Evolutionary conservation across 768 basidiomycete genomes (phyloP).

Genomic region (Lenzites betulinus): DNA sequence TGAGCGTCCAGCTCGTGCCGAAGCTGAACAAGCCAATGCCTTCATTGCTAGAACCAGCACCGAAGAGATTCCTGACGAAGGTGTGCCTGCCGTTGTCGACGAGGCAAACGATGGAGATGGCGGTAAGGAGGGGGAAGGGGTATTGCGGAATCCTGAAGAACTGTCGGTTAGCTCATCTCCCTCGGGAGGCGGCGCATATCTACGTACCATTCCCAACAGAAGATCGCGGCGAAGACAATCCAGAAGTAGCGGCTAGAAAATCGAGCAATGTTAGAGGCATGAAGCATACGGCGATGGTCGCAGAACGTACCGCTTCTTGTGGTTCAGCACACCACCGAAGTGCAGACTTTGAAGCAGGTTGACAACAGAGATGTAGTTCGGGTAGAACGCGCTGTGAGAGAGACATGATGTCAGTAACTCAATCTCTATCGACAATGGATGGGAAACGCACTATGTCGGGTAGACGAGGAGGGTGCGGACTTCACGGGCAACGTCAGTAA

Average conservation of each 20-base stretch:
- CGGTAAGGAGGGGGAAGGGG: constrained; percentile 46
- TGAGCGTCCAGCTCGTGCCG: constrained; percentile 52
- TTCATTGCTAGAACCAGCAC: constrained; percentile 53
- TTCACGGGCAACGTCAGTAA: constrained; percentile 14
- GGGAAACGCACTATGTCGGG: constrained; percentile 46
- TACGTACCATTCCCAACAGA: constrained; percentile 46
- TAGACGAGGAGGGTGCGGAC: constrained; percentile 53
- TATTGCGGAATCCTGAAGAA: constrained; percentile 36
- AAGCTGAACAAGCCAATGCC: constrained; percentile 52
- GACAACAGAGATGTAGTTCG: constrained; percentile 52
- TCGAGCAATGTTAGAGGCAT: not conserved
- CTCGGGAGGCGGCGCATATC: not conserved
- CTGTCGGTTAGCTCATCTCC: not conserved
- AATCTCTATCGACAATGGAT: not conserved
- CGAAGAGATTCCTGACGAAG: constrained; percentile 43
- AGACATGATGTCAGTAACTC: not conserved
- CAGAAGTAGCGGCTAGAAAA: constrained; percentile 48
- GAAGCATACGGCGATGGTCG: not conserved
- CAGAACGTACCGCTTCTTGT: constrained; percentile 41
- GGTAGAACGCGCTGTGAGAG: constrained; percentile 47
- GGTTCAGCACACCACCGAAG: constrained; percentile 50
- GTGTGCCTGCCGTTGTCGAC: constrained; percentile 47
- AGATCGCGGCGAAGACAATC: constrained; percentile 52
- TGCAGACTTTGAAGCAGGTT: constrained; percentile 56
- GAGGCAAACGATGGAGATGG: constrained; percentile 51